Conservation (phyloP, 108 stramenopile species). For the Aurantiochytrium sp. region DNA sequence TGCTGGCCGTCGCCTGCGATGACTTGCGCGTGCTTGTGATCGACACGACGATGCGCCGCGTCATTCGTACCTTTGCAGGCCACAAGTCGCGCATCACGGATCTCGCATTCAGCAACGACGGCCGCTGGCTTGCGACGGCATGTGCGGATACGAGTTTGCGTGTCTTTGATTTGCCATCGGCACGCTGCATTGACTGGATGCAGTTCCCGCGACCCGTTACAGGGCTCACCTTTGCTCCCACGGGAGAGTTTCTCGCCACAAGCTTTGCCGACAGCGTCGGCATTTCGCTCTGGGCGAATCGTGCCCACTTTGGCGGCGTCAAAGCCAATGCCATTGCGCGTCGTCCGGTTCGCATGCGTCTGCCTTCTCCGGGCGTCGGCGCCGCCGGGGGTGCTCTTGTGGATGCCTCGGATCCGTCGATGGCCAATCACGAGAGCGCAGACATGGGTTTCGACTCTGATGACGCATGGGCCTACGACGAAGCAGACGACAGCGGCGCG, state of each 20-base stretch:
- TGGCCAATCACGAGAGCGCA: background rate
- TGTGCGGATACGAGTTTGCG: constrained; percentile 74
- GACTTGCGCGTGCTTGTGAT: constrained; percentile 26
- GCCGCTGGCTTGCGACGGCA: constrained; percentile 70
- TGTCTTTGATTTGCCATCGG: constrained; percentile 90
- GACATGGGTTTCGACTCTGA: background rate
- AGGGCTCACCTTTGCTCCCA: constrained; percentile 73
- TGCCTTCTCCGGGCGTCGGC: background rate
- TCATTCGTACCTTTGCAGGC: constrained; percentile 38
- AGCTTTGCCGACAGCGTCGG: constrained; percentile 70
- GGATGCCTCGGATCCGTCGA: background rate
- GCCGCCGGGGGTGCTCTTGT: background rate
- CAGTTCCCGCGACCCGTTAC: constrained; percentile 66
- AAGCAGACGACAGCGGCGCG: constrained; percentile 43
- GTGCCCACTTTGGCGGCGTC: constrained; percentile 23
- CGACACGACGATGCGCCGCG: constrained; percentile 29
- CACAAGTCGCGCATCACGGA: constrained; percentile 66
- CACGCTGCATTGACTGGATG: constrained; percentile 85
- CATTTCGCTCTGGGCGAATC: constrained; percentile 85
- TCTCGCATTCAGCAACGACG: constrained; percentile 78
- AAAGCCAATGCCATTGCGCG: background rate
- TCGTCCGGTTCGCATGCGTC: background rate
- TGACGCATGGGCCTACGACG: background rate
- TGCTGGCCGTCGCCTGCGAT: constrained; percentile 40
- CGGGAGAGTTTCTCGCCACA: constrained; percentile 92